Evolutionary conservation across 148 eudicot genomes (phyloP), one percentile per base, ranked within the genome.

Genomic region (Fagopyrum esculentum): DNA sequence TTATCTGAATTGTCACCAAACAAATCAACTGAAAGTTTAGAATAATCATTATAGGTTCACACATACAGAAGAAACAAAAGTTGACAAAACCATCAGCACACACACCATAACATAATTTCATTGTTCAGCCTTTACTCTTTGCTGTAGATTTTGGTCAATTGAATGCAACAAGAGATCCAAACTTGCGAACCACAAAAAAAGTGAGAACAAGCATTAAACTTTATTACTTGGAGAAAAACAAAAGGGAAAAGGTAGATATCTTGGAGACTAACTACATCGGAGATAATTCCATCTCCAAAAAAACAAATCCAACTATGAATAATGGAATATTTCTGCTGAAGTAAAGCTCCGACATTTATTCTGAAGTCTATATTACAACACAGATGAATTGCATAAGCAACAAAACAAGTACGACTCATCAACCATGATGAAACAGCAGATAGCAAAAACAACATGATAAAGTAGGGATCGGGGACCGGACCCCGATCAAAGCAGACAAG

Each of bases 171-270:
- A 59, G 76, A 83, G 75, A 83, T 81, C 81, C 86, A 83, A 83
- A 78, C 86, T 80, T 76, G 86, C 77, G 73, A 60, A 44, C 81
- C 77, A 75, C 45, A 10, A 50, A 9, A 50, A 50, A 8, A 13
- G 54, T 50, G 47, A 55, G 81, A 44, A 78, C 86, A 83, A 83
- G 83, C 80, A 83, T 83, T 83, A 81, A 74, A 72, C 78, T 51
- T 35, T 22, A 22, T 22, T 22, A 22, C 26, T 22, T 22, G 26
- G 26, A 22, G 26, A 22, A 22, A 22, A 22, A 22, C 26, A 22
- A 22, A 22, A 22, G 26, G 26, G 26, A 22, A 22, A 22, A 22
- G 26, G 26, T 22, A 22, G 26, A 22, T 22, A 22, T 22, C 26
- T 22, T 22, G 26, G 26, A 22, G 26, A 22, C 26, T 22, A 22